Percentiles rank a stretch among this genome's conserved stretches.
Conservation (phyloP, 495 filamentous ascomycete genomes). For the Amniculicola lignicola region DNA sequence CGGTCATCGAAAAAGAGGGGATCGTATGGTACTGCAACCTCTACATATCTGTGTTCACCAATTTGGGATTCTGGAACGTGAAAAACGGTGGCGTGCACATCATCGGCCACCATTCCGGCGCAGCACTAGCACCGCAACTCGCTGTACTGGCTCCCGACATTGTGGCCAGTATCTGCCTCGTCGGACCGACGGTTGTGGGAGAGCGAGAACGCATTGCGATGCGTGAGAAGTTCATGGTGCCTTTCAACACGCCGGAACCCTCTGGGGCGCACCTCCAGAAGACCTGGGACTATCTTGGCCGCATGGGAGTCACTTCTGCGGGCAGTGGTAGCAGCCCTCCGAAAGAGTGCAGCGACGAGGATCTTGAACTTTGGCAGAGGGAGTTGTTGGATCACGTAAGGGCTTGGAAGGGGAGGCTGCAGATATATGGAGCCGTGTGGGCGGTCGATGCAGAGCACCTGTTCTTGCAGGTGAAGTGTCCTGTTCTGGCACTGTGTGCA, state of each 20-base stretch:
- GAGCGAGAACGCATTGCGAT: neutral
- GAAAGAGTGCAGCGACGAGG: neutral
- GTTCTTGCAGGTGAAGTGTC: neutral
- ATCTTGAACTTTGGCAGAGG: slow-evolving; percentile 9
- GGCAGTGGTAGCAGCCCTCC: neutral
- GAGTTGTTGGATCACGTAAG: slow-evolving; percentile 7
- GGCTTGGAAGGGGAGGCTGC: slow-evolving; percentile 8
- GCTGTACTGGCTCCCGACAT: neutral
- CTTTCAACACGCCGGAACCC: slow-evolving; percentile 2
- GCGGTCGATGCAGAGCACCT: slow-evolving; percentile 1
- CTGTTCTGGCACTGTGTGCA: slow-evolving; percentile 11
- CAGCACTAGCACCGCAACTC: slow-evolving; percentile 1
- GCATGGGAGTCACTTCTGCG: slow-evolving; percentile 3
- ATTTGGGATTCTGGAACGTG: neutral
- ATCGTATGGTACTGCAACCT: slow-evolving; percentile 1
- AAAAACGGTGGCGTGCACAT: neutral
- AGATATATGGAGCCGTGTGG: slow-evolving; percentile 11
- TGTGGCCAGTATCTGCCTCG: neutral
- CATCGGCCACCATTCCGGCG: slow-evolving; percentile 16
- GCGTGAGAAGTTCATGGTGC: neutral
- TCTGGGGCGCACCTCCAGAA: slow-evolving; percentile 5
- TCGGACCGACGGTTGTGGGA: slow-evolving; percentile 6
- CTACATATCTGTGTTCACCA: neutral
- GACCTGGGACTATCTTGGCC: slow-evolving; percentile 7
- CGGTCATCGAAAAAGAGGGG: neutral